phyloP scores from a whole-genome alignment of 106 monocot species.

The Phalaenopsis equestris region DNA sequence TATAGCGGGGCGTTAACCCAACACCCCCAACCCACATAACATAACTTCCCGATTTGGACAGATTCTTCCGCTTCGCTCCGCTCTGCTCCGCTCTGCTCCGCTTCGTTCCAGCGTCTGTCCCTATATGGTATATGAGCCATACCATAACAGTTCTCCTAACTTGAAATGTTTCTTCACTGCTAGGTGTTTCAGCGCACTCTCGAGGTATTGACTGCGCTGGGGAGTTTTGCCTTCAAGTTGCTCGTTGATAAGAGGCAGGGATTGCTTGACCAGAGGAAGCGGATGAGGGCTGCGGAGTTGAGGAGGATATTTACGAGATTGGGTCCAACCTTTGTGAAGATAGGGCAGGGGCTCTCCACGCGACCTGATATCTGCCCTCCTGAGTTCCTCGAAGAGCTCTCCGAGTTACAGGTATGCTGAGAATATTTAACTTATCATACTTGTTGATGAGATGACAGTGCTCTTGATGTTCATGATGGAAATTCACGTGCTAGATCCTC shows the following conservation, averaged over 20 bases:
- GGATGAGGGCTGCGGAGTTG: conserved; percentile 61
- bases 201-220: conserved; percentile 58
- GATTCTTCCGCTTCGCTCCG: too few species aligned
- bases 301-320: conserved; percentile 53
- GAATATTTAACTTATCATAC: background rate
- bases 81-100: too few species aligned
- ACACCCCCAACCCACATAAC: too few species aligned
- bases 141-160: too few species aligned
- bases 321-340: conserved; percentile 76
- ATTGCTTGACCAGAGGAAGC: conserved; percentile 34
- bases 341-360: too few species aligned
- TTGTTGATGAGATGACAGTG: background rate
- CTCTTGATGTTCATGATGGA: background rate
- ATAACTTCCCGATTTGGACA: too few species aligned
- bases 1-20: too few species aligned
- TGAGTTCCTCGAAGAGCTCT: conserved; percentile 43
- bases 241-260: conserved; percentile 56
- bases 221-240: conserved; percentile 51
- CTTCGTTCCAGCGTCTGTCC: too few species aligned
- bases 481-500: background rate
- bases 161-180: too few species aligned
- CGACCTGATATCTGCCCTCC: too few species aligned
- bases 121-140: too few species aligned
- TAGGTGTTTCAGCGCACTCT: conserved; percentile 21
- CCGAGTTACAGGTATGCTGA: conserved; percentile 70